These are phyloP conservation scores for Cantharellus anzutake DNA, from an alignment of 768 basidiomycete genomes.

Conservation along the genomic window DNA sequence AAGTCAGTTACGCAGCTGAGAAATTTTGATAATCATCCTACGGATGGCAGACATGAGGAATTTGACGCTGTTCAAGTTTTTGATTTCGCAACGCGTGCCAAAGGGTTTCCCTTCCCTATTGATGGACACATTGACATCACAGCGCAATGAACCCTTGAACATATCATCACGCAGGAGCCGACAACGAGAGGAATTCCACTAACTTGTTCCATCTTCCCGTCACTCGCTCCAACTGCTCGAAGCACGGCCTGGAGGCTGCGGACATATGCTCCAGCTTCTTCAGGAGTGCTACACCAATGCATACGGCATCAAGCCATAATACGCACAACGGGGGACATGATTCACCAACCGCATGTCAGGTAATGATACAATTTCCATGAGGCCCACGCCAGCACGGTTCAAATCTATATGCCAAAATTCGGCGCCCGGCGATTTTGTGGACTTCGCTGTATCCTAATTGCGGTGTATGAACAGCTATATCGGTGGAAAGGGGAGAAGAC, in stretches of 20 bases:
- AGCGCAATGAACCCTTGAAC: conserved; percentile 72
- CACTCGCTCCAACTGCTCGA: conserved; percentile 69
- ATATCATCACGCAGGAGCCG: neutral
- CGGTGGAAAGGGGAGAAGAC: neutral
- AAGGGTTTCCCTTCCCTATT: conserved; percentile 36
- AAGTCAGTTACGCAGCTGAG: neutral
- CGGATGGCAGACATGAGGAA: conserved; percentile 76
- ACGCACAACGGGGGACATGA: neutral
- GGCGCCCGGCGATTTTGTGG: conserved; percentile 25
- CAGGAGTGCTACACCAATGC: conserved; percentile 35
- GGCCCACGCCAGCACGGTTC: conserved; percentile 71
- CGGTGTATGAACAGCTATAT: conserved; percentile 1
- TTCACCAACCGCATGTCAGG: conserved; percentile 55
- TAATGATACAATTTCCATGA: conserved; percentile 93
- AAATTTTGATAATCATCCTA: conserved; percentile 17
- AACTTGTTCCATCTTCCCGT: conserved; percentile 96
- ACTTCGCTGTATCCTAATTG: conserved; percentile 76
- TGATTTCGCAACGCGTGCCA: conserved; percentile 86
- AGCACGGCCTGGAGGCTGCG: conserved; percentile 62
- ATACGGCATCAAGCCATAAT: neutral
- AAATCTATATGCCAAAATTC: conserved; percentile 53
- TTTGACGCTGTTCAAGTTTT: conserved; percentile 84
- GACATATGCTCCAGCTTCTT: conserved; percentile 81
- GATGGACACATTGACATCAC: conserved; percentile 91
- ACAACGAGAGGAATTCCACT: neutral